phyloP scores from a whole-genome alignment of 2,329 filamentous ascomycete species.

The Penicillium rolfsii region DNA sequence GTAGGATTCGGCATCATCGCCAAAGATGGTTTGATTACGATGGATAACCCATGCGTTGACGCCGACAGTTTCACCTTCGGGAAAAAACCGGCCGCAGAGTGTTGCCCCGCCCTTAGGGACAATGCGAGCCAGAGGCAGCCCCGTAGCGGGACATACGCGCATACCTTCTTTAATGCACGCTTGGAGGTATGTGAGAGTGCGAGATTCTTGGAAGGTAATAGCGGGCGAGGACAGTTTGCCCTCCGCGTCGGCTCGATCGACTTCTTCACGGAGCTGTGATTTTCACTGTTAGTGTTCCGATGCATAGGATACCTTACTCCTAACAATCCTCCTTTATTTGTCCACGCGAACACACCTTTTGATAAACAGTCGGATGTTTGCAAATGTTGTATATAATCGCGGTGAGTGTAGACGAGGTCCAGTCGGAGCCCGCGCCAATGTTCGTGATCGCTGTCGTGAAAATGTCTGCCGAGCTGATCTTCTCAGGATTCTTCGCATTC shows the following conservation, averaged over 20 bases:
- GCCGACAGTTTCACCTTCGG: slow-evolving; percentile 53
- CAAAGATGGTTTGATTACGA: slow-evolving; percentile 33
- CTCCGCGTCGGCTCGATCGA: too few relatives aligned
- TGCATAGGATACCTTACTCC: too few relatives aligned
- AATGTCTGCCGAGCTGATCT: not conserved
- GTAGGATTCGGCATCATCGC: slow-evolving; percentile 46
- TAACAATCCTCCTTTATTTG: too few relatives aligned
- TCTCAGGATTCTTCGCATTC: not conserved
- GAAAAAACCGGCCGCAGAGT: slow-evolving; percentile 32
- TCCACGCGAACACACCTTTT: too few relatives aligned
- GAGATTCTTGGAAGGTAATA: slow-evolving; percentile 12
- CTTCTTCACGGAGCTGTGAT: too few relatives aligned
- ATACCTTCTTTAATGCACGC: slow-evolving; percentile 34
- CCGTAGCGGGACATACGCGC: slow-evolving; percentile 41
- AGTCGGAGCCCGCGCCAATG: not conserved
- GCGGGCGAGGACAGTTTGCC: too few relatives aligned
- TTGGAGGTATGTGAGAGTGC: slow-evolving; percentile 30
- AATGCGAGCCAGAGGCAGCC: slow-evolving; percentile 26
- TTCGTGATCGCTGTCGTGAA: not conserved
- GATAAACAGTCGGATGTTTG: not conserved
- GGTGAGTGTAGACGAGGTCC: not conserved
- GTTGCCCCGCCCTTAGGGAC: slow-evolving; percentile 2
- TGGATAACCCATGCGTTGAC: slow-evolving; percentile 49
- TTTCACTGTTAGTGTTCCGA: too few relatives aligned
- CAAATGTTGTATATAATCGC: not conserved